phyloP scores from a whole-genome alignment of 129 eudicot species.

The Helianthus tuberosus region DNA sequence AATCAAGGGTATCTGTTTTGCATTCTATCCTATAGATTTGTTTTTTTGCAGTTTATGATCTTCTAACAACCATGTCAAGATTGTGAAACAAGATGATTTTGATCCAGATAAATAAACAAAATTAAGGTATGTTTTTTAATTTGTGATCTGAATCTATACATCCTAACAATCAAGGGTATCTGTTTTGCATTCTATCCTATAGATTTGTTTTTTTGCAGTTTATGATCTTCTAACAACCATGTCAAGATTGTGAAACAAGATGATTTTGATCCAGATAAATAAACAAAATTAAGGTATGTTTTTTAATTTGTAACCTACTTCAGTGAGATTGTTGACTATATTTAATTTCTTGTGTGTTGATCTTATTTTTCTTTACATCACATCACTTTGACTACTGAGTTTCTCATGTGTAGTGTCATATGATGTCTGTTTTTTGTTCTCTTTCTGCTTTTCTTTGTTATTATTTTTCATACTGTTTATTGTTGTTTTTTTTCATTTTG shows the following conservation, averaged over 20 bases:
- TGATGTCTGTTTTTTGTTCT: neutral
- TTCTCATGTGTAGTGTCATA: neutral
- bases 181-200: neutral
- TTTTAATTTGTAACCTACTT: neutral
- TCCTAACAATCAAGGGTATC: neutral
- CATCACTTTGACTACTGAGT: conserved; percentile 5
- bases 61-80: neutral
- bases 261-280: neutral
- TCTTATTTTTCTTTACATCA: neutral
- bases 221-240: neutral
- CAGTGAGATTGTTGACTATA: neutral
- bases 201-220: neutral
- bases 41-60: neutral
- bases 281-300: neutral
- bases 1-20: neutral
- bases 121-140: neutral
- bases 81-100: neutral
- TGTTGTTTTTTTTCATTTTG: neutral
- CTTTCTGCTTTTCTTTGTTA: neutral
- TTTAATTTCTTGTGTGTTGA: neutral
- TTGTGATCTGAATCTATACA: neutral
- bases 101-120: neutral
- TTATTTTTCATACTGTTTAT: too few species aligned
- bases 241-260: neutral
- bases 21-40: neutral